Base-by-base conservation (phyloP, 78 protist species). In the Tieghemostelium lacteum region DNA sequence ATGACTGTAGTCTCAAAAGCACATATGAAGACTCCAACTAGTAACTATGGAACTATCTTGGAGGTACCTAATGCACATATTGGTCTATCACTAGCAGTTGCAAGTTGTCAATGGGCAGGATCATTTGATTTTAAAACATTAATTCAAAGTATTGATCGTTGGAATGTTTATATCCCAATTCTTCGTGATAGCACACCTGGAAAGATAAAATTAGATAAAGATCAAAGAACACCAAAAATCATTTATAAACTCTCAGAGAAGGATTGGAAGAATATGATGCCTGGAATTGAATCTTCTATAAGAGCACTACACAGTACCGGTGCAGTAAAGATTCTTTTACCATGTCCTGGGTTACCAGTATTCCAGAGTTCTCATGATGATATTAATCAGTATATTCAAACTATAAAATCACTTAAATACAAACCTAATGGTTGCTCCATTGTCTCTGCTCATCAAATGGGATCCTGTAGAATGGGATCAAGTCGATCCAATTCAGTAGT, bases 361-460 rank as follows among this genome's bases (percentile, higher is more conserved):
- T n/a, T n/a, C n/a, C n/a, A n/a, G n/a, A n/a, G n/a, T n/a, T n/a
- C n/a, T 40, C 20, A 8, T 3, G 78, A 72, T 31, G 28, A 40
- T 52, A 26, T 54, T 31, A 29, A 72, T 19, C 12, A 69, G 0
- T 76, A 83, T 19, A 54, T 83, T 10, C 66, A 83, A n/a, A 19
- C 52, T n/a, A 22, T 83, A 4, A 54, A 31, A 69, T 28, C 55
- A 3, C 19, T 19, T 24, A 60, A 33, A 4, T 83, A 83, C 42
- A 83, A 83, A 63, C 0, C 87, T 1, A 83, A 83, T 60, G 31
- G 33, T 36, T 8, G n/a, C 1, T 33, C 75, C 3, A 34, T 91
- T 8, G 60, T 91, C 4, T 61, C 67, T 57, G 94, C 94, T 12
- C 94, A 91, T 61, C 94, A 91, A 61, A 91, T 91, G 94, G 94